Base-by-base conservation (phyloP, 768 basidiomycete genomes). In the Cystofilobasidium bisporidii region DNA sequence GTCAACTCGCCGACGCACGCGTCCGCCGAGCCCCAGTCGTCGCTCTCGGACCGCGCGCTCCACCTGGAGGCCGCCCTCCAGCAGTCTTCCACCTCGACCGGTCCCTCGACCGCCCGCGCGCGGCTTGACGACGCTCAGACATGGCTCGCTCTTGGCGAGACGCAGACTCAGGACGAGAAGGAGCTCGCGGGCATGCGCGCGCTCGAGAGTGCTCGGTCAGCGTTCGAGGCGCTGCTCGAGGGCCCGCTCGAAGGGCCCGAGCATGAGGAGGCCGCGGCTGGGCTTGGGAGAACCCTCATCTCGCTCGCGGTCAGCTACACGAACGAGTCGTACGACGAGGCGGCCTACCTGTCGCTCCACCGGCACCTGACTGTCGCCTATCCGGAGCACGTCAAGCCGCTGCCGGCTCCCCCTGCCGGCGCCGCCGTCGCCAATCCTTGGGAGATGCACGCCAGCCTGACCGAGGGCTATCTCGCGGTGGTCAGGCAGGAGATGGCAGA, bases 221-320 rank as follows among this genome's bases (percentile, higher is more conserved):
- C 88, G 88, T 77, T 65, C 85, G 79, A 24, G 33, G 32, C 26
- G 60, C 38, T 47, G 12, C 60, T 32, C 40, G 61, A 20, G 24
- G 61, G 59, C 48, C 65, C 62, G 26, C 65, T 71, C 70, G 67
- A 70, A 3, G 72, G 67, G 50, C 3, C 33, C 43, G 33, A 57
- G 8, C n/a, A 33, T 33, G 55, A 10, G 4, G 43, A 63, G 17
- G 65, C 61, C 17, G 55, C 28, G 20, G 65, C 28, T 9, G 55
- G 50, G 1, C 50, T 40, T 10, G 40, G 55, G 5, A 24, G 50
- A 40, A 36, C 50, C 26, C 48, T 53, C 47, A 36, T 45, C 32
- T 24, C 91, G 9, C 83, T 97, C 40, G 92, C 94, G 0, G 91
- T 97, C 71, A 91, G 91, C 12, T 98, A 89, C 76, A 94, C 93